phyloP scores from a whole-genome alignment of 108 stramenopile genomes.

The Cyclotella choctawhatcheeana region DNA sequence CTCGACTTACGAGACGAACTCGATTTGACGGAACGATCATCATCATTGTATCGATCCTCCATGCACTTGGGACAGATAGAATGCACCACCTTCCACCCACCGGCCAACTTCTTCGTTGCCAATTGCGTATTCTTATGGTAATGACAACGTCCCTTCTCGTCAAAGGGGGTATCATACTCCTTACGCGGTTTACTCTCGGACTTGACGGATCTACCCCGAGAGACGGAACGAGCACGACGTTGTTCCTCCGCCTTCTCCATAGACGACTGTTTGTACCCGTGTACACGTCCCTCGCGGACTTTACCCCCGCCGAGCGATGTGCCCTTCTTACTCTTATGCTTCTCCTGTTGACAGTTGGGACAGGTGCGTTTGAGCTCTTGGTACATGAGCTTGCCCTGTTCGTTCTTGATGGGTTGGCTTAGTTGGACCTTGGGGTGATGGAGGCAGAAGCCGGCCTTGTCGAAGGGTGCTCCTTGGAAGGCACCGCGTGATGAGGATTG shows the following conservation, averaged over 20 bases:
- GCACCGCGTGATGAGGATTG: slow-evolving; percentile 16
- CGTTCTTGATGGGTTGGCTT: slow-evolving; percentile 23
- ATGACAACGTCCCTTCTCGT: slow-evolving; percentile 48
- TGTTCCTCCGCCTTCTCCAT: background rate
- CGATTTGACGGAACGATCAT: slow-evolving; percentile 35
- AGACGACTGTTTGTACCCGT: slow-evolving; percentile 14
- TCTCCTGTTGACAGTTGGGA: slow-evolving; percentile 30
- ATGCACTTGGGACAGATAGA: slow-evolving; percentile 48
- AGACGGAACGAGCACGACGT: slow-evolving; percentile 3
- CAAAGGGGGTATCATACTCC: slow-evolving; percentile 50
- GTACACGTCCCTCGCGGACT: slow-evolving; percentile 30
- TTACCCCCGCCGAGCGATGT: slow-evolving; percentile 31
- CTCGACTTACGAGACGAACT: slow-evolving; percentile 25
- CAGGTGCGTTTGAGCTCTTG: slow-evolving; percentile 36
- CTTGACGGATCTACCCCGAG: slow-evolving; percentile 1
- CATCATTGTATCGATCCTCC: slow-evolving; percentile 27
- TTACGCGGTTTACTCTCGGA: slow-evolving; percentile 5
- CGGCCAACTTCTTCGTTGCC: slow-evolving; percentile 45
- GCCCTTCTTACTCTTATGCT: slow-evolving; percentile 26
- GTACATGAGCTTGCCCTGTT: slow-evolving; percentile 30
- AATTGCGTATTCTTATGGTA: slow-evolving; percentile 46
- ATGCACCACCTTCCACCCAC: slow-evolving; percentile 45
- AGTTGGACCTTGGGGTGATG: slow-evolving; percentile 28
- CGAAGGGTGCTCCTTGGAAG: slow-evolving; percentile 37
- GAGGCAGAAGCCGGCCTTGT: slow-evolving; percentile 37